A percentile compares a stretch with the other conserved stretches of the same genome.
Evolutionary conservation across 2,329 filamentous ascomycete species (phyloP).

Genomic region (Stagonosporopsis chrysanthemi): DNA sequence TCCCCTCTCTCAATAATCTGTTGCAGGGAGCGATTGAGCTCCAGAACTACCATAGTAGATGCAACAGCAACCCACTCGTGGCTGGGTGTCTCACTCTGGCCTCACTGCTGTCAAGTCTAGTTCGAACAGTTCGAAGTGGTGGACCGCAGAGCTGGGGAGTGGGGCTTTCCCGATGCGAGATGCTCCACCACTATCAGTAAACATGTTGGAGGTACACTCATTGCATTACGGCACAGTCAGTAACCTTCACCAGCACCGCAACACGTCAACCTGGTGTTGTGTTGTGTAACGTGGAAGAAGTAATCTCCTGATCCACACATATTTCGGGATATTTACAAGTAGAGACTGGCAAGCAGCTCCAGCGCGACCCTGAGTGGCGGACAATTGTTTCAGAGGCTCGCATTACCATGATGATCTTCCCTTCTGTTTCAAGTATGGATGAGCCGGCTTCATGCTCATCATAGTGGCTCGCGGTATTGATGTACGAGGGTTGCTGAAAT

Average conservation of each 20-base stretch:
- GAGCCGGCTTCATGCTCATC: not conserved
- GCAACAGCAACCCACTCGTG: conserved; percentile 14
- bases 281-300: not conserved
- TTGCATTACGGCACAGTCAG: conserved; percentile 16
- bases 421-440: not conserved
- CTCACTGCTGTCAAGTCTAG: conserved; percentile 3
- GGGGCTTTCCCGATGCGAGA: conserved; percentile 3
- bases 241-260: not conserved
- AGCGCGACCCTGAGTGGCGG: conserved; percentile 2
- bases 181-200: conserved; percentile 19
- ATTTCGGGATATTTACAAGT: not conserved
- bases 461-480: not conserved
- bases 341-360: not conserved
- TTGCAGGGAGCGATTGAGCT: not conserved
- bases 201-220: conserved; percentile 11
- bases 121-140: conserved; percentile 1
- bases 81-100: conserved; percentile 7
- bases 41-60: conserved; percentile 2
- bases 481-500: conserved; percentile 5
- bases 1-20: conserved; percentile 1
- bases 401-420: not conserved
- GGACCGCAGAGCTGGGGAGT: conserved; percentile 5
- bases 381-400: conserved; percentile 3
- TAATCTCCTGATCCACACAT: not conserved
- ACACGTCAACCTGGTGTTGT: not conserved